These are phyloP conservation scores for Leccinum arenicola DNA, from an alignment of 768 basidiomycete species.

Conservation along the genomic window DNA sequence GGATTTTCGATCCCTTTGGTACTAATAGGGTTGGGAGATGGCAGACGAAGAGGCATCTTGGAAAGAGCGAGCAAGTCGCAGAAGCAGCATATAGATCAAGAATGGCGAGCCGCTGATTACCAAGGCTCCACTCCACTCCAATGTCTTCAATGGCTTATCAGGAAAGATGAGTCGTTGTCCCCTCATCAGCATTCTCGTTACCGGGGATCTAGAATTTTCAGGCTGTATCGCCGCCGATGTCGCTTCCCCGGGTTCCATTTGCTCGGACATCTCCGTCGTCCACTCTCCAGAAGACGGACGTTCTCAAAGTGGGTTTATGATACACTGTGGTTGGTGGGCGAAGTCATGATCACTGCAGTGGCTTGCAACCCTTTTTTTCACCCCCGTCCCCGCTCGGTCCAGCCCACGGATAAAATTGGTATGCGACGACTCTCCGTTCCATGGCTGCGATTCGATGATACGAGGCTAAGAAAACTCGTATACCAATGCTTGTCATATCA, in stretches of 20 bases:
- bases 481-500: constrained; percentile 73
- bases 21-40: too few species aligned
- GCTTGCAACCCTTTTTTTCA: not conserved
- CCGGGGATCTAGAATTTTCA: too few species aligned
- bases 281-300: not conserved
- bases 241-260: not conserved
- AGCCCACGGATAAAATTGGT: constrained; percentile 60
- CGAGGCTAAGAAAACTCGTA: constrained; percentile 87
- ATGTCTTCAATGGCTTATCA: too few species aligned
- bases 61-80: too few species aligned
- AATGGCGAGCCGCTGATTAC: not conserved
- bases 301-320: not conserved
- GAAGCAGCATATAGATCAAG: not conserved
- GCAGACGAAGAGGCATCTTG: too few species aligned
- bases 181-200: too few species aligned
- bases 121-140: too few species aligned
- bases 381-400: constrained; percentile 35
- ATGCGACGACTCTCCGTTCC: not conserved
- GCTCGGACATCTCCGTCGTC: not conserved
- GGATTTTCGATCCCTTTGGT: too few species aligned
- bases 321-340: not conserved
- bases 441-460: constrained; percentile 35
- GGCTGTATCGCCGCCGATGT: too few species aligned
- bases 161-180: too few species aligned
- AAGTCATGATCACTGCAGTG: not conserved